Conservation (phyloP, 768 basidiomycete genomes). For the Leucosporidium creatinivorum region DNA sequence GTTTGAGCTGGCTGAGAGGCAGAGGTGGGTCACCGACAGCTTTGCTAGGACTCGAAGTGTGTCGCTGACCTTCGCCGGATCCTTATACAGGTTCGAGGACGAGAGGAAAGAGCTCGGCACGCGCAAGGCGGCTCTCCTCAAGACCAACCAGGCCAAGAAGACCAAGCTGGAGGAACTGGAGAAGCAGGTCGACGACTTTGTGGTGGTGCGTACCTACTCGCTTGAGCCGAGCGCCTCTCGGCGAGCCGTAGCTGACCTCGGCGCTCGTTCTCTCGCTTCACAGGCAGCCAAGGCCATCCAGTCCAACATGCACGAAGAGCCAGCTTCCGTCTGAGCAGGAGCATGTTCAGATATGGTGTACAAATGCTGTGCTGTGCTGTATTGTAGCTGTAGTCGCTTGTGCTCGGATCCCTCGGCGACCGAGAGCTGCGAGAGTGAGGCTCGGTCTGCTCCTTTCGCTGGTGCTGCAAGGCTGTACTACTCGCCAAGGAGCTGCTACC, state of each 20-base stretch:
- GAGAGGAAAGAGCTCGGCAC: slow-evolving; percentile 54
- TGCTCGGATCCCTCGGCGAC: too few relatives aligned
- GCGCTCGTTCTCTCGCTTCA: too few relatives aligned
- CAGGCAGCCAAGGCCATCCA: slow-evolving; percentile 29
- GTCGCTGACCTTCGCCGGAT: not conserved
- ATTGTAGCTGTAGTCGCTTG: too few relatives aligned
- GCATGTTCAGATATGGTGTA: too few relatives aligned
- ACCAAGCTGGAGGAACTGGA: slow-evolving; percentile 70
- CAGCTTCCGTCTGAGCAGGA: too few relatives aligned
- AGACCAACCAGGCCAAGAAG: slow-evolving; percentile 66
- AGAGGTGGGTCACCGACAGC: slow-evolving; percentile 54
- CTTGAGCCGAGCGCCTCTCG: not conserved
- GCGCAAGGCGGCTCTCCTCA: slow-evolving; percentile 71
- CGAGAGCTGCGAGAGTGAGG: too few relatives aligned
- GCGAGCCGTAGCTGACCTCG: not conserved
- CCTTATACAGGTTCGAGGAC: slow-evolving; percentile 22
- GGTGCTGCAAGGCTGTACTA: too few relatives aligned
- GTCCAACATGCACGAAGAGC: slow-evolving; percentile 29
- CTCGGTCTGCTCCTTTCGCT: too few relatives aligned
- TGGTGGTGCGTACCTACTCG: slow-evolving; percentile 17
- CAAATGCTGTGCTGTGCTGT: too few relatives aligned
- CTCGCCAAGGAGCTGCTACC: too few relatives aligned
- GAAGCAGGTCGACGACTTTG: slow-evolving; percentile 58
- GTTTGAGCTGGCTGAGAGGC: slow-evolving; percentile 80
- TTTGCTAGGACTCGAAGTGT: not conserved